Evolutionary conservation across 2,329 filamentous ascomycete species (phyloP).

Genomic region (Teratosphaeria destructans): DNA sequence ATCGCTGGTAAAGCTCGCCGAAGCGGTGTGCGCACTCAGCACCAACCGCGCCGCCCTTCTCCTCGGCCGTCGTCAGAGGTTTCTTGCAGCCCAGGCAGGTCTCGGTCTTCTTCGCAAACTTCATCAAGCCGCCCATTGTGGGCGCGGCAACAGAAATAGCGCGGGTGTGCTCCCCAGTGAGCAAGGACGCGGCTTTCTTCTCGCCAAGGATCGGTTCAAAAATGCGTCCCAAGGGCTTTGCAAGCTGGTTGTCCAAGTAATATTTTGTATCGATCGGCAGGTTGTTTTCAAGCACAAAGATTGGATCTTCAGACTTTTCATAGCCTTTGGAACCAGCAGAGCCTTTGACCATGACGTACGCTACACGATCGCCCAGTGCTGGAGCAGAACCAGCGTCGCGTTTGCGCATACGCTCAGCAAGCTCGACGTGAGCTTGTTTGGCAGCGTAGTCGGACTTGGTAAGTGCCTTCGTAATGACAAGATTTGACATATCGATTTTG

Average conservation of each 20-base stretch:
- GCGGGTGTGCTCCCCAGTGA: constrained; percentile 91
- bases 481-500: constrained; percentile 97
- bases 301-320: constrained; percentile 92
- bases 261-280: constrained; percentile 97
- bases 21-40: constrained; percentile 73
- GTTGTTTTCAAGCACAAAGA: constrained; percentile 95
- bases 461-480: constrained; percentile 96
- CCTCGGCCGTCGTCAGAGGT: constrained; percentile 68
- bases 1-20: constrained; percentile 88
- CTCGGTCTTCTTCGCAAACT: constrained; percentile 93
- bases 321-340: constrained; percentile 85
- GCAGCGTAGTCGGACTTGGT: constrained; percentile 81
- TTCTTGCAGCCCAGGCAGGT: constrained; percentile 99
- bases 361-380: constrained; percentile 85
- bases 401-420: constrained; percentile 93
- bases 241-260: constrained; percentile 95
- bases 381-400: constrained; percentile 91
- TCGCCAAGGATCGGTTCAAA: constrained; percentile 97
- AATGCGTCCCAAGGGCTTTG: constrained; percentile 86
- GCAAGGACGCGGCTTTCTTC: constrained; percentile 73
- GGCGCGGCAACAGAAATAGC: constrained; percentile 87
- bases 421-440: constrained; percentile 92
- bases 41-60: constrained; percentile 79
- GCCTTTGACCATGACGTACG: constrained; percentile 95
- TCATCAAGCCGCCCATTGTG: constrained; percentile 89